These are phyloP conservation scores for Leishmania aethiopica DNA, from an alignment of 208 protist species.

Conservation along the genomic window DNA sequence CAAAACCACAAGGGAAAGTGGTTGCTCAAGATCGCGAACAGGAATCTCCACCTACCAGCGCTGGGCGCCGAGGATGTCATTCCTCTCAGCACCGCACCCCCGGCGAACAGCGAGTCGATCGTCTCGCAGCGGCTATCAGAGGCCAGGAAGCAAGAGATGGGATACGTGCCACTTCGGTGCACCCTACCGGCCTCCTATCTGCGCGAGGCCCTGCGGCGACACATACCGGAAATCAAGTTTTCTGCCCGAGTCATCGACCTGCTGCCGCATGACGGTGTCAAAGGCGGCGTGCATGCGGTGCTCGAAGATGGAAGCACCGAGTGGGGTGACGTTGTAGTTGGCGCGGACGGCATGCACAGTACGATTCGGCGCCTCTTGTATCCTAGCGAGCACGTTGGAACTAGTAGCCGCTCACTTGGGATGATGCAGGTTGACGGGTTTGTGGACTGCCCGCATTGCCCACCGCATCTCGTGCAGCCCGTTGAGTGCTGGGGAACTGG, in stretches of 20 bases:
- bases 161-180: constrained; percentile 72
- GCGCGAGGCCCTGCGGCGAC: constrained; percentile 56
- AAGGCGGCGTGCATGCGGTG: constrained; percentile 81
- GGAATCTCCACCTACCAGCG: constrained; percentile 45
- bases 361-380: constrained; percentile 83
- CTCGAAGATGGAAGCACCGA: constrained; percentile 75
- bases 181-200: constrained; percentile 64
- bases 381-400: constrained; percentile 72
- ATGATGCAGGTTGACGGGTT: constrained; percentile 86
- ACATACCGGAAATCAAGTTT: constrained; percentile 79
- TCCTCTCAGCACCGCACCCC: constrained; percentile 74
- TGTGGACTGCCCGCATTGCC: constrained; percentile 37
- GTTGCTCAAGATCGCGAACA: constrained; percentile 69
- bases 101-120: constrained; percentile 85
- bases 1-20: constrained; percentile 53
- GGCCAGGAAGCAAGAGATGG: constrained; percentile 65
- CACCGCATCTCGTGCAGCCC: constrained; percentile 50
- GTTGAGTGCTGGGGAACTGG: constrained; percentile 67
- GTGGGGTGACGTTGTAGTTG: constrained; percentile 91
- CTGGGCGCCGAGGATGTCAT: constrained; percentile 74
- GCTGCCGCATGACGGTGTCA: constrained; percentile 79
- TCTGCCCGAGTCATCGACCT: constrained; percentile 75
- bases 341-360: constrained; percentile 87
- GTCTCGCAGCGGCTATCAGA: constrained; percentile 77
- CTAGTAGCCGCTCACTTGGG: constrained; percentile 62